Evolutionary conservation across 768 basidiomycete species (phyloP), one percentile per base, ranked within the genome.

Genomic region (Leccinum aurantiacum): DNA sequence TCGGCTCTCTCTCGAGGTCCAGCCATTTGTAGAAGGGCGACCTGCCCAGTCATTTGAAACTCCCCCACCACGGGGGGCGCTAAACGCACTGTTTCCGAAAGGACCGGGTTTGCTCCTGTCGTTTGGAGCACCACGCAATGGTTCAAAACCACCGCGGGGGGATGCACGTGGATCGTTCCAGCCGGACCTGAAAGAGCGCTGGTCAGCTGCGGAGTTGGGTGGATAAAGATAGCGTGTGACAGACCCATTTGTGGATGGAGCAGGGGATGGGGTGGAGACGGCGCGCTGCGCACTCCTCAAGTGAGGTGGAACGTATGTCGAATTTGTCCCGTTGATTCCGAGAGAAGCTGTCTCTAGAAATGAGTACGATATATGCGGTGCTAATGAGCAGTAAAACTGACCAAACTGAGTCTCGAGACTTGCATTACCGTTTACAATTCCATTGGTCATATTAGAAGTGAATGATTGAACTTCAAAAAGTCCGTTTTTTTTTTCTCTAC

Each of bases 221-320:
- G 63, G n/a, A 22, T 46, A 53, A 63, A 57, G 62, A 69, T 48
- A 41, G 37, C 46, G 50, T 56, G 52, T 27, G n/a, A 64, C 80
- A 57, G 72, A 90, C 89, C 82, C 87, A 74, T 84, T 85, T 61
- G 66, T 56, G 53, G 72, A 67, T 65, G 71, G 67, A 41, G 67
- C 50, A 15, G 68, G 63, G 2, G 68, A 65, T 59, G 81, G 73
- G 61, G 80, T 76, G 67, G 88, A 83, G 75, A 86, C 85, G 84
- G 89, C 88, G 84, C 89, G 89, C 88, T 91, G 90, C 84, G 81
- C 75, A 77, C 80, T 84, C 82, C 92, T 90, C 82, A 91, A 75
- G 73, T 93, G 91, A 68, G 92, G 92, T 67, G 92, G 92, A 71
- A 94, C 90, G 80, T 94, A 94, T 63, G 92, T 83, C 71, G 88